Base-by-base conservation (phyloP, 805 yeast species). In the Lipomyces starkeyi region DNA sequence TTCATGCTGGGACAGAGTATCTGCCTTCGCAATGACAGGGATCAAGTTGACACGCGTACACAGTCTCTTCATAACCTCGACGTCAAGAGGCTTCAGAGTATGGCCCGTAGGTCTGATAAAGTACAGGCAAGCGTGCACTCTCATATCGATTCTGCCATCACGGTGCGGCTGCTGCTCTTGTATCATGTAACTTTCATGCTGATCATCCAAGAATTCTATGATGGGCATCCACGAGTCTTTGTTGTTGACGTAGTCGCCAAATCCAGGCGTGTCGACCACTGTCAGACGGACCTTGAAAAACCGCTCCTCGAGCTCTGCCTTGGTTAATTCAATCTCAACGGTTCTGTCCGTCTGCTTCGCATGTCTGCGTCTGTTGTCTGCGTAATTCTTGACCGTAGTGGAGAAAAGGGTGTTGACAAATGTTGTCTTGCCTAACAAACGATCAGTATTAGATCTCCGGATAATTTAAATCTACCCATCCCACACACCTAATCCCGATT, bases 101-200 rank as follows among this genome's bases (percentile, higher is more conserved):
- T 83, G 85, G 54, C 88, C 87, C 3, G 88, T 83, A 0, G 97
- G 94, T 5, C 87, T 83, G 63, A 94, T 82, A 76, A 94, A 91
- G 80, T 92, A 94, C 58, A 94, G 78, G 76, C 97, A 92, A 47
- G 88, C 91, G 80, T 94, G 97, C 53, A 94, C 88, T 64, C 97
- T 84, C 71, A 84, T 80, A 75, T 93, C 97, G 13, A 75, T 73
- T 65, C 82, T 82, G 74, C 79, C 78, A 69, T 71, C 61, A 64
- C 94, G 84, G 71, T 83, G 78, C 14, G 93, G 93, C 77, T 89
- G 93, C 76, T 87, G 91, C 74, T 90, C 92, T 80, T 91, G 97
- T 70, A 86, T 86, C 84, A 85, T 87, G 79, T 80, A 85, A 27
- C 80, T 78, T 78, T 86, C 87, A 77, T 89, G 89, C 78, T 91